Evolutionary conservation across 1,284 basidiomycete species (phyloP).

Genomic region (Trichosporon ovoides): DNA sequence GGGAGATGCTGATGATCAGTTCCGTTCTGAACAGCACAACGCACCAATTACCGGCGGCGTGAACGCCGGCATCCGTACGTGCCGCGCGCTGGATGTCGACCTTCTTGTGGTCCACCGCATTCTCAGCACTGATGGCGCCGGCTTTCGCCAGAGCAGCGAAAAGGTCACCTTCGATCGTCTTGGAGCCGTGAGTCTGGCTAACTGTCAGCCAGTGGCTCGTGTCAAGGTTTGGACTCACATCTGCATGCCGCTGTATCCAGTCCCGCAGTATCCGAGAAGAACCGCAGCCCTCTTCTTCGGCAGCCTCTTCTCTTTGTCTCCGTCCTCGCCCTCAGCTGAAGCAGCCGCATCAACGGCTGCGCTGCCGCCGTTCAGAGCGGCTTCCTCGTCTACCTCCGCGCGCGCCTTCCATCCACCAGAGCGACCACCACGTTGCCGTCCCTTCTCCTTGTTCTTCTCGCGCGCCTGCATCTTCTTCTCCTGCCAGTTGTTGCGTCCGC

Average conservation of each 20-base stretch:
- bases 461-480: neutral
- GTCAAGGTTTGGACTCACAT: constrained; percentile 61
- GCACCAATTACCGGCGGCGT: constrained; percentile 81
- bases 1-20: constrained; percentile 54
- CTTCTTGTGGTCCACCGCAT: constrained; percentile 85
- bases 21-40: constrained; percentile 2
- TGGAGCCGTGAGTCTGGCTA: constrained; percentile 50
- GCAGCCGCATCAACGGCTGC: neutral
- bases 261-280: constrained; percentile 54
- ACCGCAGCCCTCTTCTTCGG: constrained; percentile 57
- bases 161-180: constrained; percentile 85
- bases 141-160: constrained; percentile 83
- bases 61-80: constrained; percentile 93
- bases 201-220: neutral
- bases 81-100: constrained; percentile 83
- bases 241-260: constrained; percentile 84
- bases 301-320: constrained; percentile 39
- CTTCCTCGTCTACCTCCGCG: constrained; percentile 10
- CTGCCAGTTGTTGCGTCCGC: neutral
- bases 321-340: constrained; percentile 18
- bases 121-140: constrained; percentile 87
- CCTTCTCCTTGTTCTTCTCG: constrained; percentile 13
- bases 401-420: constrained; percentile 1
- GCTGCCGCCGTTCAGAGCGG: constrained; percentile 5
- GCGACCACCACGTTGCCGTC: constrained; percentile 5